Evolutionary conservation across 73 alveolate genomes (phyloP).

Genomic region (Paramecium pentaurelia): DNA sequence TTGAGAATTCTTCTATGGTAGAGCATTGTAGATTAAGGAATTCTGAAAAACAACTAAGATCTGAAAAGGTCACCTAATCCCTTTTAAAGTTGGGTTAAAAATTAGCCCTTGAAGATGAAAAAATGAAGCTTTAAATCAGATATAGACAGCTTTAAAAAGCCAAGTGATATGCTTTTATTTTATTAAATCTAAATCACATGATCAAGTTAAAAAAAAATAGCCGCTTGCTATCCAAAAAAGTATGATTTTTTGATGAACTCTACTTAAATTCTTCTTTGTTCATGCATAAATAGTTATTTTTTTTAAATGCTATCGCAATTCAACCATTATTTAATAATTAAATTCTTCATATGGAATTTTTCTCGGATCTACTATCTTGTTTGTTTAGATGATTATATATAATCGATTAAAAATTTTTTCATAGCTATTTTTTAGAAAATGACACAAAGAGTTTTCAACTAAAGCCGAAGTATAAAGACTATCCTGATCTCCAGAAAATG

Average conservation of each 20-base stretch:
- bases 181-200: background rate
- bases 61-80: background rate
- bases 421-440: background rate
- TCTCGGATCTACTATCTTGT: background rate
- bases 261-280: background rate
- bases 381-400: background rate
- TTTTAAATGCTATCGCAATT: background rate
- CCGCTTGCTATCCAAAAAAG: background rate
- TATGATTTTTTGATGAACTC: too few relatives aligned
- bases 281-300: background rate
- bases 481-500: background rate
- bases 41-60: background rate
- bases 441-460: background rate
- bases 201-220: background rate
- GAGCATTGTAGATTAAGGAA: constrained; percentile 19
- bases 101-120: background rate
- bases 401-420: background rate
- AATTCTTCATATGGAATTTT: background rate
- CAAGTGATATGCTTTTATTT: background rate
- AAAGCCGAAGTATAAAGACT: background rate
- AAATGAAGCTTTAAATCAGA: background rate
- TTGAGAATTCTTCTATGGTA: background rate
- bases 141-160: background rate
- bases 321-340: background rate
- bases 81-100: background rate